phyloP scores from a whole-genome alignment of 148 eudicot genomes.

The Simmondsia chinensis region DNA sequence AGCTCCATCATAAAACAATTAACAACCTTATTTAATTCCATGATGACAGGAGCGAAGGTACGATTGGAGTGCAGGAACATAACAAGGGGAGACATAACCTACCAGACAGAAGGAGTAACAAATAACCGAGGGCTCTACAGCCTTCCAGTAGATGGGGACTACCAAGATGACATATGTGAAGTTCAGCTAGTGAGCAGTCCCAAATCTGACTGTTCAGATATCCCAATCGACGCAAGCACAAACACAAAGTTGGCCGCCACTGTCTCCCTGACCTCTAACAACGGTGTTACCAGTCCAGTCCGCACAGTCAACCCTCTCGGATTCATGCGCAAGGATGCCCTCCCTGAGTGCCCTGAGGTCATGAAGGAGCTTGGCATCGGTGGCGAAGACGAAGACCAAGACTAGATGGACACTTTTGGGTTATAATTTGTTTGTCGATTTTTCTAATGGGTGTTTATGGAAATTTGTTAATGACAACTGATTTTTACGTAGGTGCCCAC shows the following conservation, averaged over 20 bases:
- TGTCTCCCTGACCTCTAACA: slow-evolving; percentile 34
- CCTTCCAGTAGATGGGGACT: slow-evolving; percentile 33
- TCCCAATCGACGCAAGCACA: slow-evolving; percentile 11
- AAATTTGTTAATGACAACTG: too few relatives aligned
- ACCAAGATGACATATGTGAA: slow-evolving; percentile 40
- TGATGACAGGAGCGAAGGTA: slow-evolving; percentile 28
- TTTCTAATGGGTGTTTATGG: too few relatives aligned
- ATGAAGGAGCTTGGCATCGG: slow-evolving; percentile 35
- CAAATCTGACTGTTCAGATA: slow-evolving; percentile 29
- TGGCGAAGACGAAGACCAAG: not conserved
- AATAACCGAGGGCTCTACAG: slow-evolving; percentile 27
- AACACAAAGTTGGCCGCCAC: slow-evolving; percentile 14
- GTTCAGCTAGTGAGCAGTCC: slow-evolving; percentile 30
- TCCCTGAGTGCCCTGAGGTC: slow-evolving; percentile 24
- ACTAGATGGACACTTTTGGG: too few relatives aligned
- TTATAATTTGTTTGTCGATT: too few relatives aligned
- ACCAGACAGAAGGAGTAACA: slow-evolving; percentile 22
- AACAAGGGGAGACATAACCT: slow-evolving; percentile 15
- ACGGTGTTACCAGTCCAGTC: slow-evolving; percentile 26
- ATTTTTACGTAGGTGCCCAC: too few relatives aligned
- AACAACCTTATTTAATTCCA: too few relatives aligned
- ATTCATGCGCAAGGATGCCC: slow-evolving; percentile 24
- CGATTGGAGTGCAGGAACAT: slow-evolving; percentile 31
- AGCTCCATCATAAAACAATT: too few relatives aligned
- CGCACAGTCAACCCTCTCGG: slow-evolving; percentile 49